A percentile compares a stretch with the other conserved stretches of the same genome.
These are phyloP conservation scores for Comarum palustre DNA, from an alignment of 306 rosid genomes.

Conservation along the genomic window DNA sequence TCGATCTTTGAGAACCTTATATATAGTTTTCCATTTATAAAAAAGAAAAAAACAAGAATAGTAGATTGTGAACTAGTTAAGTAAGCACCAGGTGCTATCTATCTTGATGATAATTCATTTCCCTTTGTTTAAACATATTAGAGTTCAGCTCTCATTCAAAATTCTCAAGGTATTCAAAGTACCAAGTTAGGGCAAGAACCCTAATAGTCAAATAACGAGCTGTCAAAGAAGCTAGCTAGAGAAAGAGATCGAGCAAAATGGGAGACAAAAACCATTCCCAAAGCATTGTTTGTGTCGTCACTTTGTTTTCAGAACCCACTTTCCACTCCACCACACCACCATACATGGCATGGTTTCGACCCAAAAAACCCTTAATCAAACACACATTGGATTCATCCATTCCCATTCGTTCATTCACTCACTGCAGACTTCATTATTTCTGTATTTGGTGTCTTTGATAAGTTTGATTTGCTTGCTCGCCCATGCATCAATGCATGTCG, in stretches of 20 bases:
- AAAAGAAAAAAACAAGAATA: no score
- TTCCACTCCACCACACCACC: constrained; percentile 34
- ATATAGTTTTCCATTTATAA: no score
- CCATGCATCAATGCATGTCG: constrained; percentile 3
- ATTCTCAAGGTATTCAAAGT: background rate
- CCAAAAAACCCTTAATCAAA: constrained; percentile 23
- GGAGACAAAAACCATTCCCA: constrained; percentile 35
- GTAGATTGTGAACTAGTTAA: no score
- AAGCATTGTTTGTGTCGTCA: constrained; percentile 7
- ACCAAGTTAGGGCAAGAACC: background rate
- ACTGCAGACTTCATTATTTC: background rate
- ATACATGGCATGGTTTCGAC: constrained; percentile 47
- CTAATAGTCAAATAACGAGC: constrained; percentile 15
- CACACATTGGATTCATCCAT: constrained; percentile 9
- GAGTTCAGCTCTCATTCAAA: background rate
- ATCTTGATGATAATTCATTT: background rate
- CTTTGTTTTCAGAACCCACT: constrained; percentile 43
- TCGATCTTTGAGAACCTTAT: background rate
- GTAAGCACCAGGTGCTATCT: background rate
- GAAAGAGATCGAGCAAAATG: background rate
- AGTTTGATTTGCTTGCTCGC: background rate
- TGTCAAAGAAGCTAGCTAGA: constrained; percentile 6
- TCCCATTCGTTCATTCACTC: background rate
- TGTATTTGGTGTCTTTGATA: background rate
- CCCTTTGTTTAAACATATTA: background rate